Conservation (phyloP, 192 early-diverging fungal species). For the Geranomyces michiganensis region DNA sequence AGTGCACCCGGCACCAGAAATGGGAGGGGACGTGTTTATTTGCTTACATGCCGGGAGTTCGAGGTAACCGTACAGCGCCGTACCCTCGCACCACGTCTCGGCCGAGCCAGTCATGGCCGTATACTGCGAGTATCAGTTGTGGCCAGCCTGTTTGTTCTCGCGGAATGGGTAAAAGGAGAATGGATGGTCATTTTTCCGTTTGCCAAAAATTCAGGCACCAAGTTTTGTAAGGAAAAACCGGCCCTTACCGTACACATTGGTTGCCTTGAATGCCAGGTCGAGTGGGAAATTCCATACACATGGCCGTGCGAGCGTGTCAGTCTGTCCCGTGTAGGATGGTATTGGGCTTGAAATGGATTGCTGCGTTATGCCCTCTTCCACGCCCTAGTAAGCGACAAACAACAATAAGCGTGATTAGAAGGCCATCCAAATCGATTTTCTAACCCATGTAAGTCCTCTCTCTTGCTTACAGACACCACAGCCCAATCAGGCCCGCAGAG, state of each 20-base stretch:
- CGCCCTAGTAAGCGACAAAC: constrained; percentile 46
- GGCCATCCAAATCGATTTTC: too few species aligned
- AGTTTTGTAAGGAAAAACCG: too few species aligned
- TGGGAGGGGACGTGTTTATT: too few species aligned
- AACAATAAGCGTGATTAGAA: too few species aligned
- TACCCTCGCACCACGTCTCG: constrained; percentile 68
- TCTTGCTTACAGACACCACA: constrained; percentile 41
- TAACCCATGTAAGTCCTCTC: too few species aligned
- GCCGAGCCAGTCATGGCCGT: constrained; percentile 62
- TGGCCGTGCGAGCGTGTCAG: constrained; percentile 24
- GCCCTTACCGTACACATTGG: constrained; percentile 53
- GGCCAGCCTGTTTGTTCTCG: constrained; percentile 62
- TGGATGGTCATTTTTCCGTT: too few species aligned
- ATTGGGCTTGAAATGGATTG: constrained; percentile 36
- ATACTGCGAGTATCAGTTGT: constrained; percentile 57
- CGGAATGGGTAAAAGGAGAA: too few species aligned
- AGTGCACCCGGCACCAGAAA: too few species aligned
- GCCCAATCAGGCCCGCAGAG: constrained; percentile 61
- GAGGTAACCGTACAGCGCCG: constrained; percentile 43
- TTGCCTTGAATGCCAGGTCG: constrained; percentile 62
- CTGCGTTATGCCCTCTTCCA: constrained; percentile 66
- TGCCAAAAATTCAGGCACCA: too few species aligned
- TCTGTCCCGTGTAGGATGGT: constrained; percentile 25
- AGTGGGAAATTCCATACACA: constrained; percentile 71
- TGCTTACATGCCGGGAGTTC: constrained; percentile 26